Evolutionary conservation across 2,329 filamentous ascomycete genomes (phyloP), one percentile per base, ranked within the genome.

Genomic region (Arthrobotrys musiformis): DNA sequence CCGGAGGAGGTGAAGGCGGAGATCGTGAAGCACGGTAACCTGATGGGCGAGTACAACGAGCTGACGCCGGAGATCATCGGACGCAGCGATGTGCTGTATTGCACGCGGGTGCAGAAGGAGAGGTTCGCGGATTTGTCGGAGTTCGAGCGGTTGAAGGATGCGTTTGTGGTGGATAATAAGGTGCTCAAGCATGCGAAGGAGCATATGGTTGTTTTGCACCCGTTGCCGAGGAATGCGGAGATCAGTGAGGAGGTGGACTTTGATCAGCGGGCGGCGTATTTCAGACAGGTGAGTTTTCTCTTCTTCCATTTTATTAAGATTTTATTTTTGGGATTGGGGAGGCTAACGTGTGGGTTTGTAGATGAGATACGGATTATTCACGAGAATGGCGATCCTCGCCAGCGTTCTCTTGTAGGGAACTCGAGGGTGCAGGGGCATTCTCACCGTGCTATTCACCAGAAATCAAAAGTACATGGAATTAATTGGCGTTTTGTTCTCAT

Each of bases 181-280:
- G 92, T 94, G 19, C 87, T 99, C 82, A 94, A 93, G 86, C 87
- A 94, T 81, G 94, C 95, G 64, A 99, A 99, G 90, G 88, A 87
- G 83, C 91, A 92, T 82, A 97, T 97, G 90, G 89, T 97, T 79
- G 92, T 99, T 79, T 90, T 99, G 90, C 95, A 99, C 85, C 95
- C 95, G 72, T 87, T 99, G 82, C 95, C 95, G 44, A 89, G 95
- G 82, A 98, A 98, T 82, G 90, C 91, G 80, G 95, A 99, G 88
- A 91, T 99, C 83, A 90, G 90, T 35, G 93, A 96, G 85, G 95
- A 99, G 86, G 93, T 99, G 58, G 95, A 99, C 85, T 97, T 96
- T 85, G 95, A 99, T 86, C 93, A 96, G 83, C 87, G 95, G 81
- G 95, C 95, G 74, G 94, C 95, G 69, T 99, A 99, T 86, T 99